Base-by-base conservation (phyloP, 371 early-diverging fungal genomes). In the Rhizomucor pusillus region DNA sequence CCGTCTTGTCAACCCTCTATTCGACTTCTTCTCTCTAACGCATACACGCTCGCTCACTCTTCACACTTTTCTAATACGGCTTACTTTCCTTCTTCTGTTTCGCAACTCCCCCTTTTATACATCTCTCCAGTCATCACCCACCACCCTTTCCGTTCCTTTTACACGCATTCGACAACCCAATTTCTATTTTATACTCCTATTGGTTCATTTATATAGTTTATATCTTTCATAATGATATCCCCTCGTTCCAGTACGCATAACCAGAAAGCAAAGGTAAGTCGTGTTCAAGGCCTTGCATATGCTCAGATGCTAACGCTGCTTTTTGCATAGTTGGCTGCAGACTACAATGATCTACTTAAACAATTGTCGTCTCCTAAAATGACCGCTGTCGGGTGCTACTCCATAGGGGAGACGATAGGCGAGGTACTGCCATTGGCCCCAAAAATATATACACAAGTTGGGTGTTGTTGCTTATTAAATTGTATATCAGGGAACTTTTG, bases 401-500 rank as follows among this genome's bases (percentile, higher is more conserved):
- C 59, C 14, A 52, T 64, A 37, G 59, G 64, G 13, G 64, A 64
- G 16, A 56, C 56, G 40, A 59, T 64, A 34, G 64, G 64, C 49
- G 59, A 64, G 53, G 64, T 62, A 52, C 36, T 14, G n/a, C 40
- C 19, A 41, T 14, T 41, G 14, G 41, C 41, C 41, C 3, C 3
- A 14, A 19, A 14, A 41, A 41, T 18, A 6, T 24, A 47, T 20
- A 25, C 18, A 1, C 5, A 4, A 23, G 23, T 18, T 39, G 16
- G 23, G 16, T 47, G 18, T 47, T 24, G 14, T n/a, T 1, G 12
- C 12, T 43, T 43, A 16, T 29, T 18, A 16, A 18, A 22, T 33
- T 20, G 20, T 16, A 19, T 14, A 33, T 29, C 25, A 73, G 90
- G 94, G 94, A 25, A 84, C 87, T 18, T 93, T 84, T 72, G 92